Percentiles rank a stretch among this genome's conserved stretches.
Evolutionary conservation across 2,329 filamentous ascomycete genomes (phyloP).

Genomic region (Ascocoryne sarcoides): DNA sequence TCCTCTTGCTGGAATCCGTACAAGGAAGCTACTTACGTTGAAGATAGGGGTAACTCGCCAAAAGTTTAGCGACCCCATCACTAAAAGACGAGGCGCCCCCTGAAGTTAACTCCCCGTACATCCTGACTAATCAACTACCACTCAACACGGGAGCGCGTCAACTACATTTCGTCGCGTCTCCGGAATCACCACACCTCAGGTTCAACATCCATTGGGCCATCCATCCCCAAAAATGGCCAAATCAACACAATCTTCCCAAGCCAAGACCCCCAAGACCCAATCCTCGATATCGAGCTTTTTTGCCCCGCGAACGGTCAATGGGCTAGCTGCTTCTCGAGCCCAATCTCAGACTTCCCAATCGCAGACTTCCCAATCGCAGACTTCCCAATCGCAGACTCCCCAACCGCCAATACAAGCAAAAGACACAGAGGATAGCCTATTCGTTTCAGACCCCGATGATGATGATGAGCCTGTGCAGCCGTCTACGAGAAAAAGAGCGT

Average conservation of each 20-base stretch:
- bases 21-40: no score
- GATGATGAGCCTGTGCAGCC: conserved; percentile 16
- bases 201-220: neutral
- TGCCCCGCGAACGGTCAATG: conserved; percentile 40
- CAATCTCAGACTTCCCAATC: conserved; percentile 29
- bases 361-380: conserved; percentile 22
- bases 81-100: no score
- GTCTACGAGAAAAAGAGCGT: conserved; percentile 39
- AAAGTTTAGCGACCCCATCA: no score
- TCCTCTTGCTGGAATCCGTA: no score
- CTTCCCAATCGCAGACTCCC: conserved; percentile 3
- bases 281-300: conserved; percentile 84
- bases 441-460: conserved; percentile 24
- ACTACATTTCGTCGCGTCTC: conserved; percentile 2
- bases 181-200: neutral
- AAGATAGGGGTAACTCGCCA: no score
- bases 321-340: neutral
- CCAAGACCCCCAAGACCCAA: conserved; percentile 55
- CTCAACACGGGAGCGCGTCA: neutral
- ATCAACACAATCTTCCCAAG: conserved; percentile 14
- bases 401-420: conserved; percentile 19
- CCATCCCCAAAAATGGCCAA: conserved; percentile 17
- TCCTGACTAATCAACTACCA: no score
- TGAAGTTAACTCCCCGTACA: no score
- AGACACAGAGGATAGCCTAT: conserved; percentile 4